Base-by-base conservation (phyloP, 257 asterid species). In the Eucommia ulmoides region DNA sequence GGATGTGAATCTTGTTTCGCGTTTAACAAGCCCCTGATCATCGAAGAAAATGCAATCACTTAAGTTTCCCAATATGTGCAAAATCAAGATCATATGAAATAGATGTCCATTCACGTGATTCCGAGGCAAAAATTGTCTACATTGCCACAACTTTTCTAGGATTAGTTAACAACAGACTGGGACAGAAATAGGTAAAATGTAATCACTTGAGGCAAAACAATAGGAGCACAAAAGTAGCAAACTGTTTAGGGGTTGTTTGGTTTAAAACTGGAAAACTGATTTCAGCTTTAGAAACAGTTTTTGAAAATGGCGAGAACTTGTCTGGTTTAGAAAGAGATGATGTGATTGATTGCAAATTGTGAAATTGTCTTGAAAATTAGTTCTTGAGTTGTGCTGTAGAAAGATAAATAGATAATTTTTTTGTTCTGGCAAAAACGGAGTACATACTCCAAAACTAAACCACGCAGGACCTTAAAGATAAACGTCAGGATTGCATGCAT, bases 1-100 rank as follows among this genome's bases (percentile, higher is more conserved):
- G 14, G 94, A 83, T 19, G 94, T 73, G 63, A 83, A 83, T 64
- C 91, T 71, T 11, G 94, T 83, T 76, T 83, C 94, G 24, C 91
- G 72, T 60, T 68, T 77, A 59, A 79, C 87, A 35, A 74, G 77
- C 52, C 94, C 94, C 94, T 83, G 54, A 10, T 18, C 3, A 16
- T 18, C 2, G 19, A 29, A 42, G 15, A 10, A 42, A 6, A 29
- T 12, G 38, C 38, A 5, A 29, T 29, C 7, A 7, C 38, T 5
- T 29, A 12, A 29, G 38, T 29, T 29, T 29, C 38, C 38, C 38
- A 29, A 29, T 5, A 29, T 5, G 12, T 12, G 12, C 38, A 7
- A 29, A 29, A 29, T 7, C 12, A 29, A 12, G 38, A 29, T 29
- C 8, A 29, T 12, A 29, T 5, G 38, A 29, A 29, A 29, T n/a